Conservation (phyloP, 768 basidiomycete genomes). For the Hydnomerulius pinastri region DNA sequence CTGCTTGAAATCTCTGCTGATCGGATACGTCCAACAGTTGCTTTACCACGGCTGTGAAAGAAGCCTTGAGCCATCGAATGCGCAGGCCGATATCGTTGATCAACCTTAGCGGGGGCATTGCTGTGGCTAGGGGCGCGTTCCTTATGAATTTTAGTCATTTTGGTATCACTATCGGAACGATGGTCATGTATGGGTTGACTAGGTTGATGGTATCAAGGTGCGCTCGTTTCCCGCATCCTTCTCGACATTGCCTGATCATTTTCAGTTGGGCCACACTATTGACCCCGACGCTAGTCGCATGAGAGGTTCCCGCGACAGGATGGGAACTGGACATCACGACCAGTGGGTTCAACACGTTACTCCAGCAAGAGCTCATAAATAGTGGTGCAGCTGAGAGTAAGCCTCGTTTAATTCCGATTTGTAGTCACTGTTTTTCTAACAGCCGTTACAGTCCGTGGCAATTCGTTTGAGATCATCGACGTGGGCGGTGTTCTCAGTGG, state of each 20-base stretch:
- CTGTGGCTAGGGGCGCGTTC: neutral
- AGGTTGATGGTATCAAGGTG: conserved; percentile 8
- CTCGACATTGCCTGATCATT: neutral
- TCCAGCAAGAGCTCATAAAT: neutral
- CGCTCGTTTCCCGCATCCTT: neutral
- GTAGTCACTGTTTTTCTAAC: neutral
- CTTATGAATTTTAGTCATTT: neutral
- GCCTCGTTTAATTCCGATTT: no score
- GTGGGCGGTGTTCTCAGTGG: conserved; percentile 8
- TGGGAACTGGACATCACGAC: conserved; percentile 7
- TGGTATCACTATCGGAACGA: neutral
- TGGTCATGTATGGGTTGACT: conserved; percentile 1
- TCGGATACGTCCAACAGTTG: no score
- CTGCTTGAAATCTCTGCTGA: no score
- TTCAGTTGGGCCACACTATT: conserved; percentile 16
- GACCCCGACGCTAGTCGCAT: conserved; percentile 1
- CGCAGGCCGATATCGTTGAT: conserved; percentile 6
- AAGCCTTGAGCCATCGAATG: conserved; percentile 11
- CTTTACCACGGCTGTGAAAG: conserved; percentile 7
- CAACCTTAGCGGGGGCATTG: conserved; percentile 2
- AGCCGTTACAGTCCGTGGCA: neutral
- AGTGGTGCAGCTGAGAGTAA: no score
- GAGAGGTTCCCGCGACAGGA: neutral
- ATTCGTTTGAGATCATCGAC: conserved; percentile 9
- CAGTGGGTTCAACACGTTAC: conserved; percentile 1